Conservation (phyloP, 2,329 filamentous ascomycete species). For the Xylariales sp. region DNA sequence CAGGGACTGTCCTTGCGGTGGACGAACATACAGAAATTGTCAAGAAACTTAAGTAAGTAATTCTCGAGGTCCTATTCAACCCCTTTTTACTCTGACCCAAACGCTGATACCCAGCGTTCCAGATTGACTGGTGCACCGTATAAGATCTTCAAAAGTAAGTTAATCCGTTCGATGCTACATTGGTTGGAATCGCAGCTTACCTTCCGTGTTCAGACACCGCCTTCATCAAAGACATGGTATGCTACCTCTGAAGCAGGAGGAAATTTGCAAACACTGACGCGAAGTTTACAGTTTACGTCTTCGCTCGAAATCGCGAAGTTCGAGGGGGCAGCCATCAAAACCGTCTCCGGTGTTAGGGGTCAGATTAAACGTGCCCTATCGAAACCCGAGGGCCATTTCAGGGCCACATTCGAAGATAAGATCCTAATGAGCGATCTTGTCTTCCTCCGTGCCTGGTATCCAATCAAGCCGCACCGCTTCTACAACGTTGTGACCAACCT, state of each 20-base stretch:
- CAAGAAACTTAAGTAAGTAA: conserved; percentile 99
- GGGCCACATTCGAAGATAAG: conserved; percentile 98
- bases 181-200: not conserved
- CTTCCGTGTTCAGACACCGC: too few species aligned
- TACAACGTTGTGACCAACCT: conserved; percentile 96
- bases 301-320: conserved; percentile 96
- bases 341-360: conserved; percentile 89
- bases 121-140: conserved; percentile 85
- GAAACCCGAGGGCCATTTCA: conserved; percentile 92
- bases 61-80: too few species aligned
- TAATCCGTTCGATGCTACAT: conserved; percentile 73
- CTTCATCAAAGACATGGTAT: conserved; percentile 95
- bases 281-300: too few species aligned
- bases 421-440: conserved; percentile 95
- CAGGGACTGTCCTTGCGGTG: conserved; percentile 87
- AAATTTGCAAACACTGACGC: too few species aligned
- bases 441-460: conserved; percentile 95
- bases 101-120: too few species aligned
- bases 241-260: too few species aligned
- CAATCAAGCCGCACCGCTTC: conserved; percentile 90
- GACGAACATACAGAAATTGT: conserved; percentile 97
- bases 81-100: too few species aligned
- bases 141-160: conserved; percentile 99
- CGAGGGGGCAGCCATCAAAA: conserved; percentile 87
- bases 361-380: conserved; percentile 95